phyloP scores from a whole-genome alignment of 495 filamentous ascomycete species.

The Tuber calosporum region DNA sequence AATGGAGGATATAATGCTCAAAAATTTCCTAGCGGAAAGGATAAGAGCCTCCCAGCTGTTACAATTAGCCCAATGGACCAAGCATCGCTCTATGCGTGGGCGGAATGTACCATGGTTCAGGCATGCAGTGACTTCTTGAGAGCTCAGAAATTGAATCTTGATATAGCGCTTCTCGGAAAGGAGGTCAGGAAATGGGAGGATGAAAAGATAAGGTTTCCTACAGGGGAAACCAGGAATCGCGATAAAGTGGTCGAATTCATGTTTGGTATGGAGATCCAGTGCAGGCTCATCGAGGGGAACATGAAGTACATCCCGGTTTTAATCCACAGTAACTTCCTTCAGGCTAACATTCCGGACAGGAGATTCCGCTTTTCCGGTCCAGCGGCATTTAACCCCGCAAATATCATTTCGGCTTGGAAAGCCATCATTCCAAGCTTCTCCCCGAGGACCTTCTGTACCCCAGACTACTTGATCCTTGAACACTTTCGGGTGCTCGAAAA shows the following conservation, averaged over 20 bases:
- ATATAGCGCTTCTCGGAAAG: slow-evolving; percentile 19
- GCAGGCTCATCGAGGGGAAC: slow-evolving; percentile 27
- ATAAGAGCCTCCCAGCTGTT: slow-evolving; percentile 16
- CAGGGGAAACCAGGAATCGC: slow-evolving; percentile 15
- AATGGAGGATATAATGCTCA: neutral
- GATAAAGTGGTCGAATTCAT: slow-evolving; percentile 34
- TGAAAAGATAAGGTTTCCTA: slow-evolving; percentile 22
- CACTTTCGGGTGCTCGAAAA: slow-evolving; percentile 29
- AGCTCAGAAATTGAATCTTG: slow-evolving; percentile 15
- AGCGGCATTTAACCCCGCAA: slow-evolving; percentile 22
- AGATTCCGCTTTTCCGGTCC: slow-evolving; percentile 26
- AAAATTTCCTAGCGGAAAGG: neutral
- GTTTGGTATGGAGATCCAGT: slow-evolving; percentile 34
- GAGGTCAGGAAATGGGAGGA: slow-evolving; percentile 29
- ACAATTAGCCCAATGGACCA: slow-evolving; percentile 28
- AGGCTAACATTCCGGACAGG: slow-evolving; percentile 7
- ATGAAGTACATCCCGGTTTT: slow-evolving; percentile 14
- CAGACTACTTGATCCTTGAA: slow-evolving; percentile 26
- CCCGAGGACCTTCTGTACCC: slow-evolving; percentile 24
- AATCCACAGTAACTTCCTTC: too few relatives aligned
- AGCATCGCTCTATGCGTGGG: slow-evolving; percentile 26
- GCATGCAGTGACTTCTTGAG: slow-evolving; percentile 30
- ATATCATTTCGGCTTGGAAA: slow-evolving; percentile 23
- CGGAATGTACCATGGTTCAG: slow-evolving; percentile 29
- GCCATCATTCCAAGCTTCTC: slow-evolving; percentile 26